Evolutionary conservation across 1,284 basidiomycete species (phyloP).

Genomic region (Phellinidium pouzarii): DNA sequence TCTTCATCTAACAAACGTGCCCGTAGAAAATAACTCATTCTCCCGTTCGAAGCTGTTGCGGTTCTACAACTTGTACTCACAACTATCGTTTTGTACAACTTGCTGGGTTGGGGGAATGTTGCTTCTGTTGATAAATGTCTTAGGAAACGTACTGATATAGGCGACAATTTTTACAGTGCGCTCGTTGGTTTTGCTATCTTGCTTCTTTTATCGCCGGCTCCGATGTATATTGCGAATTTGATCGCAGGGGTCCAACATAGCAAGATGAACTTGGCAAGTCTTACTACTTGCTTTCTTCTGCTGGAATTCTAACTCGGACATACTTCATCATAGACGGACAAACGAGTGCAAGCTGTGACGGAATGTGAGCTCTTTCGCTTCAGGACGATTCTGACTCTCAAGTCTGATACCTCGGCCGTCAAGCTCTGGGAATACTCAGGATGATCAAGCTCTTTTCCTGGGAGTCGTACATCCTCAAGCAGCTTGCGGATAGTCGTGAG

Average conservation of each 20-base stretch:
- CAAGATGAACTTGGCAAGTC: slow-evolving; percentile 18
- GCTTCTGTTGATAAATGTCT: not conserved
- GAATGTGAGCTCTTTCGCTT: slow-evolving; percentile 32
- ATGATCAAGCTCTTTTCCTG: slow-evolving; percentile 46
- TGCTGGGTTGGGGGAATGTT: slow-evolving; percentile 25
- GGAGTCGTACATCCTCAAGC: slow-evolving; percentile 32
- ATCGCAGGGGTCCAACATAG: slow-evolving; percentile 19
- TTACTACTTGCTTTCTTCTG: not conserved
- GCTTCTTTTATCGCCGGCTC: slow-evolving; percentile 25
- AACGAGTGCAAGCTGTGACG: slow-evolving; percentile 42
- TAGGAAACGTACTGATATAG: not conserved
- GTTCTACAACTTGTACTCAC: slow-evolving; percentile 26
- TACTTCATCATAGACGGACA: slow-evolving; percentile 33
- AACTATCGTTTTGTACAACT: slow-evolving; percentile 27
- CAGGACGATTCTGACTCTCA: not conserved
- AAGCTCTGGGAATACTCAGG: slow-evolving; percentile 34
- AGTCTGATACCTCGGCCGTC: not conserved
- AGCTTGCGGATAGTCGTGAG: slow-evolving; percentile 33
- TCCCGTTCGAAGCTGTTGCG: slow-evolving; percentile 17
- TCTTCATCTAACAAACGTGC: not conserved
- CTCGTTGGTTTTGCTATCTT: slow-evolving; percentile 33
- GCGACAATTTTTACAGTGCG: slow-evolving; percentile 18
- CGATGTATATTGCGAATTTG: slow-evolving; percentile 23
- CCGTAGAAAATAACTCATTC: slow-evolving; percentile 23
- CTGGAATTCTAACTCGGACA: not conserved